Conservation (phyloP, 805 yeast species). For the Cyberlindnera lachancei region DNA sequence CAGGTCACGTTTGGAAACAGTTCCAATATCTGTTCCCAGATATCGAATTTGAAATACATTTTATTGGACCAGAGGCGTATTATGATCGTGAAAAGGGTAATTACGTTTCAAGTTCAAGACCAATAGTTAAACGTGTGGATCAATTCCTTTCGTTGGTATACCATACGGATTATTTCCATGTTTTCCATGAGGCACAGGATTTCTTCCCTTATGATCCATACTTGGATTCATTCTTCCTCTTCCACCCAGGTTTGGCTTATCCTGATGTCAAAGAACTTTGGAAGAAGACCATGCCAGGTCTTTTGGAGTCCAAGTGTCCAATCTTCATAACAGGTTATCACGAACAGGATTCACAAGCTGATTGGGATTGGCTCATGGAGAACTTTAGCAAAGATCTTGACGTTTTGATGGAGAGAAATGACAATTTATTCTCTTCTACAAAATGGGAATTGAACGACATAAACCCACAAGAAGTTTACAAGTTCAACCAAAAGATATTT, state of each 20-base stretch:
- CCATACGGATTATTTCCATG: conserved; percentile 90
- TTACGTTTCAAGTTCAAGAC: conserved; percentile 49
- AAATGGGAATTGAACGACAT: conserved; percentile 92
- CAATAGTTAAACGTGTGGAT: conserved; percentile 69
- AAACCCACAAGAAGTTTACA: conserved; percentile 90
- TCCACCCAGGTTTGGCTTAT: conserved; percentile 92
- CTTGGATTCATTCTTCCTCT: conserved; percentile 82
- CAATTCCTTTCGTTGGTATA: conserved; percentile 65
- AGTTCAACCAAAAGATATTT: conserved; percentile 81
- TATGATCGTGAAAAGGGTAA: conserved; percentile 65
- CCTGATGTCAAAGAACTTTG: conserved; percentile 74
- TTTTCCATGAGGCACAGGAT: conserved; percentile 84
- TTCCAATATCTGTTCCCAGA: conserved; percentile 79
- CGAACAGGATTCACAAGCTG: conserved; percentile 60
- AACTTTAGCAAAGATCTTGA: conserved; percentile 74
- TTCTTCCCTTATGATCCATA: conserved; percentile 98
- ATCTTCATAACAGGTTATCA: conserved; percentile 87
- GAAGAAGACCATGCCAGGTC: conserved; percentile 78
- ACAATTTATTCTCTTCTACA: conserved; percentile 74
- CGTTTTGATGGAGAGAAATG: conserved; percentile 63
- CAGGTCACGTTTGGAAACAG: conserved; percentile 95
- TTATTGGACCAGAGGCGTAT: conserved; percentile 89
- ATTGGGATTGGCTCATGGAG: conserved; percentile 60
- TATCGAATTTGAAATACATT: conserved; percentile 76
- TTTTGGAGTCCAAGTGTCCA: conserved; percentile 90